Evolutionary conservation across 2,329 filamentous ascomycete genomes (phyloP).

Genomic region (Bipolaris cookei): DNA sequence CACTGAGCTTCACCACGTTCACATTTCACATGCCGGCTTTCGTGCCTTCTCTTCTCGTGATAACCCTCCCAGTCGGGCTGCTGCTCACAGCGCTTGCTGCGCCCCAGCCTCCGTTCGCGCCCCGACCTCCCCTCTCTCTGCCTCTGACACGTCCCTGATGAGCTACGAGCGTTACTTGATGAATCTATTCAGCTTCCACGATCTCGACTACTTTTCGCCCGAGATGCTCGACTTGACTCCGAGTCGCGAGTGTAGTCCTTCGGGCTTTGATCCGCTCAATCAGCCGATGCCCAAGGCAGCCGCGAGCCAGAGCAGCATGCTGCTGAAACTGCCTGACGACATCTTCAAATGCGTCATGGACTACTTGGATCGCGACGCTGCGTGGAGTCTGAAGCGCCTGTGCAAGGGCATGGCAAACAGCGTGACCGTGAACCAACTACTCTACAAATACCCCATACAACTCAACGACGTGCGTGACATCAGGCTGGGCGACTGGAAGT

Average conservation of each 20-base stretch:
- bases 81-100: neutral
- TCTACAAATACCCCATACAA: slow-evolving; percentile 45
- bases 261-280: slow-evolving; percentile 26
- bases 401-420: slow-evolving; percentile 43
- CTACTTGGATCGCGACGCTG: slow-evolving; percentile 43
- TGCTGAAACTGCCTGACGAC: slow-evolving; percentile 45
- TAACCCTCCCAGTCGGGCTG: neutral
- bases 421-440: slow-evolving; percentile 38
- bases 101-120: slow-evolving; percentile 6
- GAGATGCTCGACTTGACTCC: slow-evolving; percentile 23
- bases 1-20: neutral
- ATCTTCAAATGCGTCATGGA: slow-evolving; percentile 47
- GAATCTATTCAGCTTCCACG: slow-evolving; percentile 29
- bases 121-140: neutral
- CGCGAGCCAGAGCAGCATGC: slow-evolving; percentile 29
- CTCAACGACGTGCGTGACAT: slow-evolving; percentile 41
- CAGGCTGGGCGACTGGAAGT: slow-evolving; percentile 45
- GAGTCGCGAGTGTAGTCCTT: slow-evolving; percentile 36
- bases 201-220: slow-evolving; percentile 31
- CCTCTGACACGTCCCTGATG: slow-evolving; percentile 11
- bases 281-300: slow-evolving; percentile 22
- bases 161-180: slow-evolving; percentile 18
- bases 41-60: slow-evolving; percentile 1
- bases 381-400: slow-evolving; percentile 43
- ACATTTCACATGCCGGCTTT: neutral